Evolutionary conservation across 2,329 filamentous ascomycete species (phyloP).

Genomic region (Polychaeton citri): DNA sequence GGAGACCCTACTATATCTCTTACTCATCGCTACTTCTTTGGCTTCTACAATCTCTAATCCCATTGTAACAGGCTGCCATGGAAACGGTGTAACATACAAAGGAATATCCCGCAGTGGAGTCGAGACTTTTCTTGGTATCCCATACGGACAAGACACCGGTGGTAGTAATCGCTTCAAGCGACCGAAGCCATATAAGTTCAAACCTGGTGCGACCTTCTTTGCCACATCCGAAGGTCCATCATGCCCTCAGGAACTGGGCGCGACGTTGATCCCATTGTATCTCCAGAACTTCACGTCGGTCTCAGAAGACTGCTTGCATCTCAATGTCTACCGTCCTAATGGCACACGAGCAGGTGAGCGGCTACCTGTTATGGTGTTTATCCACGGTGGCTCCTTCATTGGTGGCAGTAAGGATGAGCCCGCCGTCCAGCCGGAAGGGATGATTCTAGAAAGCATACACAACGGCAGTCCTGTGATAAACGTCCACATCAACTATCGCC

Average conservation of each 20-base stretch:
- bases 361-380: slow-evolving; percentile 26
- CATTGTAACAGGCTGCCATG: neutral
- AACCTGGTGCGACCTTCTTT: slow-evolving; percentile 12
- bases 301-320: slow-evolving; percentile 20
- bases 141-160: slow-evolving; percentile 19
- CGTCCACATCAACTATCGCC: slow-evolving; percentile 16
- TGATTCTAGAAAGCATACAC: slow-evolving; percentile 29
- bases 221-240: slow-evolving; percentile 18
- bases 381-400: slow-evolving; percentile 14
- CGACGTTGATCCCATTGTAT: neutral
- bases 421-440: slow-evolving; percentile 29
- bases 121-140: slow-evolving; percentile 22
- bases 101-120: slow-evolving; percentile 14
- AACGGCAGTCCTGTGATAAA: slow-evolving; percentile 27
- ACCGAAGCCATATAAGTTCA: slow-evolving; percentile 12
- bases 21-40: no score
- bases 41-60: no score
- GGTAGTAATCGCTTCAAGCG: slow-evolving; percentile 20
- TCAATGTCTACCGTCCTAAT: slow-evolving; percentile 14
- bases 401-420: slow-evolving; percentile 16
- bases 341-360: slow-evolving; percentile 11
- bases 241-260: slow-evolving; percentile 14
- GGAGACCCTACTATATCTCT: no score
- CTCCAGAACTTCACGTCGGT: neutral
- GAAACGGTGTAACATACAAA: slow-evolving; percentile 11